phyloP scores from a whole-genome alignment of 2,329 filamentous ascomycete genomes.

The Golovinomyces cichoracearum region DNA sequence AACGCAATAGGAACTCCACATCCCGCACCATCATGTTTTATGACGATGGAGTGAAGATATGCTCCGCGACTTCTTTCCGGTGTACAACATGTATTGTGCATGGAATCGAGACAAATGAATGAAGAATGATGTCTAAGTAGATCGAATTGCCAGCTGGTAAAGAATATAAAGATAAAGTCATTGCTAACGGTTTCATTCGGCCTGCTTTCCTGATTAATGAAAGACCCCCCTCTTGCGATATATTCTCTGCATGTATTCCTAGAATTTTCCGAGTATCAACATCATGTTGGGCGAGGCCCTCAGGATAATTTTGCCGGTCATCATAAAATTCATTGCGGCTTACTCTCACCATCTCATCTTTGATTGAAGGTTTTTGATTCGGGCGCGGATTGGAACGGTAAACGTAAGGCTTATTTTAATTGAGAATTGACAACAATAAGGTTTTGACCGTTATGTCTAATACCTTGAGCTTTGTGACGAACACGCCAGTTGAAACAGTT shows the following conservation, averaged over 20 bases:
- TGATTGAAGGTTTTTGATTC: too few species aligned
- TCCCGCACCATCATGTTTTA: not conserved
- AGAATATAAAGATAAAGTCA: not conserved
- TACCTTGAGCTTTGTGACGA: too few species aligned
- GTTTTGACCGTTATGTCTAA: too few species aligned
- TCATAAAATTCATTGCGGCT: not conserved
- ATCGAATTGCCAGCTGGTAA: not conserved
- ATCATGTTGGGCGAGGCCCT: not conserved
- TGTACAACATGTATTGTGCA: not conserved
- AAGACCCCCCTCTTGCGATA: not conserved
- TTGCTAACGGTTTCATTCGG: not conserved
- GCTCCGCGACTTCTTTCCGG: not conserved
- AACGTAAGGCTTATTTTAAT: too few species aligned
- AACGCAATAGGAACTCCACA: not conserved
- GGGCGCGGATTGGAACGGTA: too few species aligned
- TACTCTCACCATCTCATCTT: not conserved
- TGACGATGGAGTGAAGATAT: not conserved
- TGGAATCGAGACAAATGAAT: not conserved
- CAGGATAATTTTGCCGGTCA: not conserved
- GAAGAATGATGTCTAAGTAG: not conserved
- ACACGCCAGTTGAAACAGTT: too few species aligned
- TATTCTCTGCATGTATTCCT: not conserved
- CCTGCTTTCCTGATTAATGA: not conserved
- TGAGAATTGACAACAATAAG: too few species aligned
- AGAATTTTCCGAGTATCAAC: not conserved